Percentiles rank a stretch among this genome's conserved stretches.
Conservation (phyloP, 2,329 filamentous ascomycete genomes). For the Rhexocercosporidium sp. region DNA sequence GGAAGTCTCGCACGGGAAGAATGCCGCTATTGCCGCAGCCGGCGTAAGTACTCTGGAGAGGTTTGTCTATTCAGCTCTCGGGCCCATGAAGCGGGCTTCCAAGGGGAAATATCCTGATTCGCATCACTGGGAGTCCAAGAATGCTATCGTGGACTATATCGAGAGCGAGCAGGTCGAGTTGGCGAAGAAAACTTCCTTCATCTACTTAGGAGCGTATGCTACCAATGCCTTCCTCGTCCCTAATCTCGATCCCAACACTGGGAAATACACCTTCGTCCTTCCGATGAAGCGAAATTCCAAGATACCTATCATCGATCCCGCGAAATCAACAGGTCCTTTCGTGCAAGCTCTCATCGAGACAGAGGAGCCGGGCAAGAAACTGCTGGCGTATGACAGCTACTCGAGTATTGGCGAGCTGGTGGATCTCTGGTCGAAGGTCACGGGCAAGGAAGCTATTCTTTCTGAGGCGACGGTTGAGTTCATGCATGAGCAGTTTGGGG, state of each 20-base stretch:
- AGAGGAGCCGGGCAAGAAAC: slow-evolving; percentile 46
- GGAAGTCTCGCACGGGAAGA: slow-evolving; percentile 37
- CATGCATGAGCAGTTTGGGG: slow-evolving; percentile 44
- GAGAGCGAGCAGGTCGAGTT: slow-evolving; percentile 35
- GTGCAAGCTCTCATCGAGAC: slow-evolving; percentile 50
- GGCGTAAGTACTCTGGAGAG: slow-evolving; percentile 42
- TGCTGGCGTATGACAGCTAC: slow-evolving; percentile 52
- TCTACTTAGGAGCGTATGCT: slow-evolving; percentile 33
- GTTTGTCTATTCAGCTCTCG: slow-evolving; percentile 48
- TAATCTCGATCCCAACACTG: slow-evolving; percentile 33
- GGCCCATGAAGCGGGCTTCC: slow-evolving; percentile 44
- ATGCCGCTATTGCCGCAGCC: slow-evolving; percentile 39
- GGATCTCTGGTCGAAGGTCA: slow-evolving; percentile 45
- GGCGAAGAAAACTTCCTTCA: slow-evolving; percentile 43
- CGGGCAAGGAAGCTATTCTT: slow-evolving; percentile 45
- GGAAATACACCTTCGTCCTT: slow-evolving; percentile 43
- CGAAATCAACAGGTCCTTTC: slow-evolving; percentile 49
- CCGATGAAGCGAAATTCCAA: slow-evolving; percentile 35
- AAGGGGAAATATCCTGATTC: slow-evolving; percentile 49
- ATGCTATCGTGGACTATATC: slow-evolving; percentile 40
- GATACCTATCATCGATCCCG: slow-evolving; percentile 49
- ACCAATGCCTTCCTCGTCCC: slow-evolving; percentile 29
- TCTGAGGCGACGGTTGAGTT: slow-evolving; percentile 40
- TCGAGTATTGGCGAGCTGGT: slow-evolving; percentile 43
- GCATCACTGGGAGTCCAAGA: slow-evolving; percentile 45